Percentiles rank a stretch among this genome's conserved stretches.
phyloP scores from a whole-genome alignment of 352 stramenopile genomes.

The Pythium aphanidermatum region DNA sequence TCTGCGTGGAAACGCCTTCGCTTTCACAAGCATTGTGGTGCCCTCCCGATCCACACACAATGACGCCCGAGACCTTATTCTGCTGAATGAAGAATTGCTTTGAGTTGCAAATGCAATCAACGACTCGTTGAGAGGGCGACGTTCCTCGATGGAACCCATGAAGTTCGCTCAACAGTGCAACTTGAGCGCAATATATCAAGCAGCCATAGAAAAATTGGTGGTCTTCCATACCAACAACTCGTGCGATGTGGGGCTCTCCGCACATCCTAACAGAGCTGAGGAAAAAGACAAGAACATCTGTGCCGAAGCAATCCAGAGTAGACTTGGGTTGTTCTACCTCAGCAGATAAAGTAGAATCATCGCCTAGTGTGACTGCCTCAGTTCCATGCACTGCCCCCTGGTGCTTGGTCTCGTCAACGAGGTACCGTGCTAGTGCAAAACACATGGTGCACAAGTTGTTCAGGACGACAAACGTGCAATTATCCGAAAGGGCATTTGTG shows the following conservation, averaged over 20 bases:
- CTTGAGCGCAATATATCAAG: slow-evolving; percentile 60
- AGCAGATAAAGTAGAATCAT: not conserved
- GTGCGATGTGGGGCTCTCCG: slow-evolving; percentile 22
- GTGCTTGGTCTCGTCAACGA: slow-evolving; percentile 47
- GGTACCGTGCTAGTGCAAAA: slow-evolving; percentile 46
- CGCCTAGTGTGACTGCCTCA: not conserved
- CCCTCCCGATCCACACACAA: slow-evolving; percentile 32
- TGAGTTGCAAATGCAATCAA: slow-evolving; percentile 34
- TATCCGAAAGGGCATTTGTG: slow-evolving; percentile 34
- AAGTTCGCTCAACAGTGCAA: slow-evolving; percentile 49
- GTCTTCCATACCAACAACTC: slow-evolving; percentile 40
- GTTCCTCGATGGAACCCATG: slow-evolving; percentile 29
- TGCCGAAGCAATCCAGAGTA: slow-evolving; percentile 40
- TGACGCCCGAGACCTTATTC: slow-evolving; percentile 51
- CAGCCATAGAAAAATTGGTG: slow-evolving; percentile 71
- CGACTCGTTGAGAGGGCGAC: slow-evolving; percentile 18
- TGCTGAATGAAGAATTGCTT: slow-evolving; percentile 63
- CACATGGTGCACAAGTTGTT: slow-evolving; percentile 51
- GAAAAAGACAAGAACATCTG: slow-evolving; percentile 43
- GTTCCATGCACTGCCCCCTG: slow-evolving; percentile 5
- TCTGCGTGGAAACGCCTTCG: not conserved
- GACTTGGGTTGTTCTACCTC: not conserved
- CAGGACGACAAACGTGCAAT: slow-evolving; percentile 40
- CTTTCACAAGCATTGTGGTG: not conserved
- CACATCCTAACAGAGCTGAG: slow-evolving; percentile 38